Evolutionary conservation across 129 eudicot species (phyloP).

Genomic region (Heracleum sosnowskyi): DNA sequence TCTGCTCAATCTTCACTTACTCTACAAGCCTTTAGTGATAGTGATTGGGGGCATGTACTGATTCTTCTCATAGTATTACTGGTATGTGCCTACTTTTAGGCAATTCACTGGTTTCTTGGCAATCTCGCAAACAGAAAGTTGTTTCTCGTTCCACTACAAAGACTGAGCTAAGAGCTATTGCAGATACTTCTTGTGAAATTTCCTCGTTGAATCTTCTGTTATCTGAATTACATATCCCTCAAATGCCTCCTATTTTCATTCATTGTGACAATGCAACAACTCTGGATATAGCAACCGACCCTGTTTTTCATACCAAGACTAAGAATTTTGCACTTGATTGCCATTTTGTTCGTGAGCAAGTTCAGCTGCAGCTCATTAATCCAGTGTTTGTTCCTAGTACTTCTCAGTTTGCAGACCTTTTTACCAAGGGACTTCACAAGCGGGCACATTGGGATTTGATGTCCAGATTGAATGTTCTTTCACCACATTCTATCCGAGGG

Average conservation of each 20-base stretch:
- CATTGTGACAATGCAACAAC: no score
- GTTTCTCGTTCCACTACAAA: no score
- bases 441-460: neutral
- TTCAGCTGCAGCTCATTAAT: neutral
- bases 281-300: neutral
- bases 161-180: no score
- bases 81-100: neutral
- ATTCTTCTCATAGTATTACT: neutral
- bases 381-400: neutral
- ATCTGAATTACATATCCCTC: no score
- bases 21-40: neutral
- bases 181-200: no score
- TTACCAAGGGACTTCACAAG: neutral
- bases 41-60: neutral
- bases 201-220: no score
- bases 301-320: neutral
- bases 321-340: neutral
- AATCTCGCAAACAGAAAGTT: no score
- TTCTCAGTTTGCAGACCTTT: neutral
- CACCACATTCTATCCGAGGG: no score
- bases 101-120: no score
- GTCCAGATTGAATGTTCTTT: no score
- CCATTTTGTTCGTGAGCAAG: no score
- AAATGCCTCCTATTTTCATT: no score
- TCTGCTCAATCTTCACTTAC: neutral